Base-by-base conservation (phyloP, 441 rosid species). In the Viola pubescens region DNA sequence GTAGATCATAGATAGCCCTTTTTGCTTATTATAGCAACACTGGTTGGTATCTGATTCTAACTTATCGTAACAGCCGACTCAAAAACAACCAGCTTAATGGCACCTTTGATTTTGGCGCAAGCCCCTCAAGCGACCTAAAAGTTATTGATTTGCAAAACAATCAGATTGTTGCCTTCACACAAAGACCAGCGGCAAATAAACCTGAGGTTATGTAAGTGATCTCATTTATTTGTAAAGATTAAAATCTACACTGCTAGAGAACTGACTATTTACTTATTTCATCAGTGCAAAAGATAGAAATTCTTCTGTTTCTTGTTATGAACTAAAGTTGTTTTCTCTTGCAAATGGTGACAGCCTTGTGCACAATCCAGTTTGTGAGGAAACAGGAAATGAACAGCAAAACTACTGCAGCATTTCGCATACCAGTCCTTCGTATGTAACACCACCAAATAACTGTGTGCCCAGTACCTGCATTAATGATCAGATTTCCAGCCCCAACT, bases 291-390 rank as follows among this genome's bases (percentile, higher is more conserved):
- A 38, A 52, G 37, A 52, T 11, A 9, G 7, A 12, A 45, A 47
- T 44, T 59, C 56, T 2, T 4, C 3, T 10, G 46, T 41, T 38
- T 10, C 45, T 50, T 9, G 1, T 59, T 6, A 10, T 6, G n/a
- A n/a, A 37, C 54, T 57, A 19, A 2, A 10, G 10, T 46, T 14
- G 54, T 38, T 52, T 44, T 48, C 10, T 45, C 62, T 68, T 45
- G 39, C 26, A 44, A 45, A 38, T 10, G 19, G 71, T 10, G 56
- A 70, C 80, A 87, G 95, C 70, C 87, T 89, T 58, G 62, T 52
- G 10, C 63, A 41, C 6, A 87, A 88, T 62, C 96, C 84, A 16
- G 52, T 81, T 69, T 90, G 97, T 58, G 47, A 3, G 10, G 81
- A 79, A 67, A 13, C 74, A 4, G 80, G 66, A 56, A 39, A 37